Conservation (phyloP, 805 yeast species). For the Metahyphopichia silvanorum region DNA sequence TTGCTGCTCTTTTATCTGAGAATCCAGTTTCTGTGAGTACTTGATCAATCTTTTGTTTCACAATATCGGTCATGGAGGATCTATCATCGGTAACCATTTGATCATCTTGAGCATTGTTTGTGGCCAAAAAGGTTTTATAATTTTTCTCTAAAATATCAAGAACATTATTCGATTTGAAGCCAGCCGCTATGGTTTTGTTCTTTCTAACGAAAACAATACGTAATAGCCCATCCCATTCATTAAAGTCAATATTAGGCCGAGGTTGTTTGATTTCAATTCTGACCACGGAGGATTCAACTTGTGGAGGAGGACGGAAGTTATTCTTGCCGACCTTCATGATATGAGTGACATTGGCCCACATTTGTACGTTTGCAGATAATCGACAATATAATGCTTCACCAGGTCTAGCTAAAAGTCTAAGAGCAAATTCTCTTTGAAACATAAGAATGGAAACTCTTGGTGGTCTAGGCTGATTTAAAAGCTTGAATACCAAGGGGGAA, state of each 20-base stretch:
- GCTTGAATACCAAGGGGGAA: conserved; percentile 91
- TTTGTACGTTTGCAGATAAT: conserved; percentile 92
- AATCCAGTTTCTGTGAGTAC: conserved; percentile 80
- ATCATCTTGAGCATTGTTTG: conserved; percentile 44
- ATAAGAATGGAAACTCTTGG: conserved; percentile 93
- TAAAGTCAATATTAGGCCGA: conserved; percentile 88
- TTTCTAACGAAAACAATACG: conserved; percentile 91
- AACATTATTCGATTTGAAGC: conserved; percentile 80
- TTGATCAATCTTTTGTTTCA: conserved; percentile 65
- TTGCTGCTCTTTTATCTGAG: conserved; percentile 85
- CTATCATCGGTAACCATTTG: conserved; percentile 37
- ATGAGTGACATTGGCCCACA: conserved; percentile 99
- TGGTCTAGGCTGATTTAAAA: conserved; percentile 86
- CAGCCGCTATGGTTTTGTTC: conserved; percentile 89
- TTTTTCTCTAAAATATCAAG: conserved; percentile 81
- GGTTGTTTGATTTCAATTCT: conserved; percentile 89
- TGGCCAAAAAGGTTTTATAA: conserved; percentile 71
- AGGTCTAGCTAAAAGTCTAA: conserved; percentile 90
- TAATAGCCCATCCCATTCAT: conserved; percentile 96
- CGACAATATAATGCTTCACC: conserved; percentile 95
- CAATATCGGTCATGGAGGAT: conserved; percentile 42
- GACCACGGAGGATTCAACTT: conserved; percentile 95
- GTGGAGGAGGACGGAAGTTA: conserved; percentile 97
- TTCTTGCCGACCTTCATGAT: conserved; percentile 98
- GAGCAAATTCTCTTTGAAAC: conserved; percentile 97